These are phyloP conservation scores for Lithohypha guttulata DNA, from an alignment of 2,329 filamentous ascomycete genomes.

Conservation along the genomic window DNA sequence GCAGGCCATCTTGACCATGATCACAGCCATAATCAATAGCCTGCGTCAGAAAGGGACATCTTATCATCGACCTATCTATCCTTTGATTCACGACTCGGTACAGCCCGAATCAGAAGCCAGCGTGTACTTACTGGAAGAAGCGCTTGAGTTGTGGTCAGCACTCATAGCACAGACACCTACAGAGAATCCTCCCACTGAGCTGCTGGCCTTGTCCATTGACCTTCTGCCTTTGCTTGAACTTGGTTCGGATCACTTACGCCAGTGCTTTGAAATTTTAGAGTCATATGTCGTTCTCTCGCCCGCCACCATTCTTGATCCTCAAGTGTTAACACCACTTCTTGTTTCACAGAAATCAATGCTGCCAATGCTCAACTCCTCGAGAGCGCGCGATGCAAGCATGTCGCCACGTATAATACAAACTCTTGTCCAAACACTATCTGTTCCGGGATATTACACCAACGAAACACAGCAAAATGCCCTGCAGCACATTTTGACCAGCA, in stretches of 20 bases:
- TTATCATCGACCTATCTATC: slow-evolving; percentile 71
- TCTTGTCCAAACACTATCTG: slow-evolving; percentile 26
- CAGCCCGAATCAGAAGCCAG: slow-evolving; percentile 62
- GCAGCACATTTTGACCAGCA: slow-evolving; percentile 46
- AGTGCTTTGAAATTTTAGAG: slow-evolving; percentile 55
- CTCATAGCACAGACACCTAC: slow-evolving; percentile 57
- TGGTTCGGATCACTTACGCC: slow-evolving; percentile 51
- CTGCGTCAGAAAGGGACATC: slow-evolving; percentile 67
- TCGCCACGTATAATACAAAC: slow-evolving; percentile 29
- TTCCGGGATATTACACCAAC: slow-evolving; percentile 16
- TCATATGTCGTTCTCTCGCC: slow-evolving; percentile 59
- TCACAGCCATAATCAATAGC: slow-evolving; percentile 73
- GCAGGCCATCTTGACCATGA: slow-evolving; percentile 77
- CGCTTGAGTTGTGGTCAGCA: slow-evolving; percentile 76
- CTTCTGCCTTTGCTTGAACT: slow-evolving; percentile 57
- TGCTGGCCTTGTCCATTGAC: slow-evolving; percentile 53
- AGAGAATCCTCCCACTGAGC: slow-evolving; percentile 44
- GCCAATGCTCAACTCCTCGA: slow-evolving; percentile 15
- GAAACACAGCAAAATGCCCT: slow-evolving; percentile 31
- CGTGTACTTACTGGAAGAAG: slow-evolving; percentile 81
- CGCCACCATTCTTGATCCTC: slow-evolving; percentile 32
- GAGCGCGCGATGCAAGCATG: slow-evolving; percentile 26
- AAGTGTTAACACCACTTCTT: slow-evolving; percentile 33
- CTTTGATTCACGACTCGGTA: slow-evolving; percentile 70
- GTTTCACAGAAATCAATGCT: slow-evolving; percentile 23